phyloP scores from a whole-genome alignment of 2,329 filamentous ascomycete species.

The Pseudogymnoascus sp. region DNA sequence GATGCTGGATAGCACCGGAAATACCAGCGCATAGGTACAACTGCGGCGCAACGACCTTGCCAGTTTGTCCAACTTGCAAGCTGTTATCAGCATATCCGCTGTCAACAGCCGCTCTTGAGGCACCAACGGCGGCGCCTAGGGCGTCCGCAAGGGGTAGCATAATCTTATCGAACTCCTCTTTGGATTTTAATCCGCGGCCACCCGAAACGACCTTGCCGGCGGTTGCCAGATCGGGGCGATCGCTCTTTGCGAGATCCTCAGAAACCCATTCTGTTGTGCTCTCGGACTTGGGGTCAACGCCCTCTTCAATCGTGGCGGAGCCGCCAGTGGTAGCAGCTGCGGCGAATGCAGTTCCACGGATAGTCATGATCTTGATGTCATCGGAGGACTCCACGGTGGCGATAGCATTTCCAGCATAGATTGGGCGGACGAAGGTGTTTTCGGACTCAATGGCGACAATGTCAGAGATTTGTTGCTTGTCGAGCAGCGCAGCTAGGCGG shows the following conservation, averaged over 20 bases:
- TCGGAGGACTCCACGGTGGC: conserved; percentile 90
- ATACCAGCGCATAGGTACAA: conserved; percentile 94
- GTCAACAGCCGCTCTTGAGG: conserved; percentile 90
- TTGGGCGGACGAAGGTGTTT: conserved; percentile 90
- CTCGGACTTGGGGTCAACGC: conserved; percentile 72
- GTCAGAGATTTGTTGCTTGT: conserved; percentile 89
- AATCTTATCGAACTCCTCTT: conserved; percentile 90
- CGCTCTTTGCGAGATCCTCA: conserved; percentile 86
- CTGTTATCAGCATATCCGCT: conserved; percentile 98
- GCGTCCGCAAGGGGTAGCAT: conserved; percentile 90
- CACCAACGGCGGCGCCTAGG: conserved; percentile 90
- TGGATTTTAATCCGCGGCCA: conserved; percentile 90
- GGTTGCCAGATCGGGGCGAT: conserved; percentile 88
- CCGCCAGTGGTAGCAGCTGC: conserved; percentile 64
- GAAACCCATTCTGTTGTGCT: conserved; percentile 80
- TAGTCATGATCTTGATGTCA: conserved; percentile 77
- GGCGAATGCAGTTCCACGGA: conserved; percentile 87
- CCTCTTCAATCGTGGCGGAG: conserved; percentile 69
- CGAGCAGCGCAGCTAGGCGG: conserved; percentile 81
- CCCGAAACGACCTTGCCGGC: conserved; percentile 86
- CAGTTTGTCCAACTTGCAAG: conserved; percentile 94
- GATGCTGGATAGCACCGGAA: conserved; percentile 92
- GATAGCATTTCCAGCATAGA: conserved; percentile 97
- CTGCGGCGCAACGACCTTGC: conserved; percentile 95
- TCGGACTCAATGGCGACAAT: conserved; percentile 80